Percentiles rank a stretch among this genome's conserved stretches.
These are phyloP conservation scores for Toxoplasma gondii DNA, from an alignment of 169 alveolate species.

Conservation along the genomic window DNA sequence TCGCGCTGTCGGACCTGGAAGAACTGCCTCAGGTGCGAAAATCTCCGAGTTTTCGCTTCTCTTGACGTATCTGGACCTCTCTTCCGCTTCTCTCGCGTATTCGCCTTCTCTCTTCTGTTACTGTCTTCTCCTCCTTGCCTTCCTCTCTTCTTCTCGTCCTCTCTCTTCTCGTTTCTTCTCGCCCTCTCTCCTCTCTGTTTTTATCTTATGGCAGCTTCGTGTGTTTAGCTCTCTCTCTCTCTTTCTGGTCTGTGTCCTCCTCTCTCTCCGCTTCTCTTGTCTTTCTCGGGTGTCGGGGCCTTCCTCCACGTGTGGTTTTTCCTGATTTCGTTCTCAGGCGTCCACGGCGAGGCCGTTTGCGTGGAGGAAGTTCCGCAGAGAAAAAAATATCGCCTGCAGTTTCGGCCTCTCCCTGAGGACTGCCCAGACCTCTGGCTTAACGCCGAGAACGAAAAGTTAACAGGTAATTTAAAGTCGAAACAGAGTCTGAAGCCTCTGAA, in stretches of 20 bases:
- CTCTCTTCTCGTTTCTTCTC: neutral
- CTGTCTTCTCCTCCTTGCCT: neutral
- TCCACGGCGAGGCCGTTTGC: neutral
- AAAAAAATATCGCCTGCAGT: slow-evolving; percentile 32
- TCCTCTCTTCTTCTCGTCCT: neutral
- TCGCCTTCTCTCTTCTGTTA: neutral
- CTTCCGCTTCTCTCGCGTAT: neutral
- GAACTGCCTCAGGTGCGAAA: neutral
- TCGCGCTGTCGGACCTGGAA: neutral
- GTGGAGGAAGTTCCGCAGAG: neutral
- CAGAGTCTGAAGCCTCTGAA: neutral
- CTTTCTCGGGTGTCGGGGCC: too few species aligned
- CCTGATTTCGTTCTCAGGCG: neutral
- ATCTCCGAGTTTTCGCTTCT: too few species aligned
- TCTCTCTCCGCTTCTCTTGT: too few species aligned
- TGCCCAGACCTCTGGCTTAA: slow-evolving; percentile 45
- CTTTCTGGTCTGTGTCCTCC: neutral
- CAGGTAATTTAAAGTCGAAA: neutral
- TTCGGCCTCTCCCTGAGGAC: slow-evolving; percentile 51
- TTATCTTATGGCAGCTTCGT: too few species aligned
- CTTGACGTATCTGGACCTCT: neutral
- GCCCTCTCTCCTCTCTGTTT: too few species aligned
- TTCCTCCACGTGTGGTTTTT: too few species aligned
- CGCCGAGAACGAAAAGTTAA: slow-evolving; percentile 36
- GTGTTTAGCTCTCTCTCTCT: neutral